These are phyloP conservation scores for Pseudomassariella vexata DNA, from an alignment of 2,329 filamentous ascomycete genomes.

Conservation along the genomic window DNA sequence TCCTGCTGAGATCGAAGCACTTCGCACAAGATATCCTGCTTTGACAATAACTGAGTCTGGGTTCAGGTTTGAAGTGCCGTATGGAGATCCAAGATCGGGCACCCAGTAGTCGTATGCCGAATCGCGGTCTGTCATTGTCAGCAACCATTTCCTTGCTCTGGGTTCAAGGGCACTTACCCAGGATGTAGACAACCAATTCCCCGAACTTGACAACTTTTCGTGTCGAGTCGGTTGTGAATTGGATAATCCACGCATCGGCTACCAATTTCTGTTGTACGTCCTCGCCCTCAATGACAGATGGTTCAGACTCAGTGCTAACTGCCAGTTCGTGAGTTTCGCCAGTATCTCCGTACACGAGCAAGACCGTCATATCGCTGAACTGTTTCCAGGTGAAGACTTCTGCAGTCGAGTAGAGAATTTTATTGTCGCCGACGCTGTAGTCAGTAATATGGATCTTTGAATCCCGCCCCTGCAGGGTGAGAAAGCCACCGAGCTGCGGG, in stretches of 20 bases:
- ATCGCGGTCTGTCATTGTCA: conserved; percentile 1
- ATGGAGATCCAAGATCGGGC: background rate
- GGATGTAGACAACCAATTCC: background rate
- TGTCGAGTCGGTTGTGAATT: background rate
- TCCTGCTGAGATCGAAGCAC: background rate
- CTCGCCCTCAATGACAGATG: background rate
- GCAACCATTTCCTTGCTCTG: too few relatives aligned
- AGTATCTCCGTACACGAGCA: conserved; percentile 1
- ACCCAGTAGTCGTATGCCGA: conserved; percentile 1
- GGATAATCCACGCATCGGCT: background rate
- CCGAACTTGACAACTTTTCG: background rate
- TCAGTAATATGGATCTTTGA: conserved; percentile 64
- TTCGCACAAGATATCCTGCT: conserved; percentile 1
- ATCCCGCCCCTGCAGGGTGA: conserved; percentile 44
- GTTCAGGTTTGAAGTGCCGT: too few relatives aligned
- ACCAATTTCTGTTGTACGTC: background rate
- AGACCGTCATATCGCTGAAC: background rate
- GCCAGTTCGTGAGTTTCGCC: conserved; percentile 2
- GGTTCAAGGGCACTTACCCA: background rate
- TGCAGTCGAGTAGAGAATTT: conserved; percentile 61
- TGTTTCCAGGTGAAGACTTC: conserved; percentile 59
- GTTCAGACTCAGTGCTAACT: background rate
- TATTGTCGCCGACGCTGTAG: conserved; percentile 55
- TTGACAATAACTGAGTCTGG: background rate
- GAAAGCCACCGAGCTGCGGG: conserved; percentile 14